Percentiles rank a stretch among this genome's conserved stretches.
phyloP scores from a whole-genome alignment of 2,329 filamentous ascomycete species.

The Zymoseptoria tritici region DNA sequence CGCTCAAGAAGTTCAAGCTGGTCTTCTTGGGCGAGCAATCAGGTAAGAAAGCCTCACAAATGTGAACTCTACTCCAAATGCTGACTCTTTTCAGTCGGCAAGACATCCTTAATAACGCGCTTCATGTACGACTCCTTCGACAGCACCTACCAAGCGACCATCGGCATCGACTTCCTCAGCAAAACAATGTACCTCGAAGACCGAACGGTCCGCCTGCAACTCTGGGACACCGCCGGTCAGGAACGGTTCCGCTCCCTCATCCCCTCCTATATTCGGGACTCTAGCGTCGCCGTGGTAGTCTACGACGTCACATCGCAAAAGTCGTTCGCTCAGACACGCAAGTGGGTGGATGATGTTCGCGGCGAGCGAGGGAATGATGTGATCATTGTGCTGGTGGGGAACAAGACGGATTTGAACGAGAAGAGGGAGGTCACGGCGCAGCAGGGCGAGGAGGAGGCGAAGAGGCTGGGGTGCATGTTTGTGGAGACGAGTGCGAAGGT shows the following conservation, averaged over 20 bases:
- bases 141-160: conserved; percentile 98
- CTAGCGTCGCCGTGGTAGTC: conserved; percentile 93
- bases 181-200: conserved; percentile 99
- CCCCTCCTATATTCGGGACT: conserved; percentile 97
- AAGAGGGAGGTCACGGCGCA: conserved; percentile 95
- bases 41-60: conserved; percentile 52
- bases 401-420: conserved; percentile 98
- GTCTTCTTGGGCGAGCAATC: conserved; percentile 98
- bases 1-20: conserved; percentile 99
- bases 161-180: conserved; percentile 97
- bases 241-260: conserved; percentile 96
- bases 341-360: conserved; percentile 98
- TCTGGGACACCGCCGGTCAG: conserved; percentile 98
- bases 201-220: conserved; percentile 89
- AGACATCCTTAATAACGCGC: conserved; percentile 95
- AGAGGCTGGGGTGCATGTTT: conserved; percentile 97
- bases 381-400: conserved; percentile 95
- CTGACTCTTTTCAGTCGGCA: conserved; percentile 61
- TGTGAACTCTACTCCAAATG: background rate
- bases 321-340: conserved; percentile 96
- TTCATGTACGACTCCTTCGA: conserved; percentile 99
- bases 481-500: conserved; percentile 98
- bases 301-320: conserved; percentile 87
- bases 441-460: conserved; percentile 95
- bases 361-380: conserved; percentile 97